Percentiles rank a stretch among this genome's conserved stretches.
Conservation (phyloP, 1,139 yeast genomes). For the Candida frijolesensis region DNA sequence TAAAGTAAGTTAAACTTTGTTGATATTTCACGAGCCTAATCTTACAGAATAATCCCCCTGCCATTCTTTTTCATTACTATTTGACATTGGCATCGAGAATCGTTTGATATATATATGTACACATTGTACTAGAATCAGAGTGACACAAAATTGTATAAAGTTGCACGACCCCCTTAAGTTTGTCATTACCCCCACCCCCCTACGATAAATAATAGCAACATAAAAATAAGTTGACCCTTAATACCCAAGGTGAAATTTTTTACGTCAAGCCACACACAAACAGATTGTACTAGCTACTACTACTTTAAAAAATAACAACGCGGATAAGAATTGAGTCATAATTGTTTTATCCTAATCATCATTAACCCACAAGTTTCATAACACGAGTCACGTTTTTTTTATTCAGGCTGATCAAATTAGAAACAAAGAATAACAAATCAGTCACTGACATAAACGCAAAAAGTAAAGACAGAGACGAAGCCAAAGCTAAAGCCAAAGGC, state of each 20-base stretch:
- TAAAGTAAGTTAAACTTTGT: not conserved
- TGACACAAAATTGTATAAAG: not conserved
- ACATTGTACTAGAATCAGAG: not conserved
- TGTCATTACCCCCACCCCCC: not conserved
- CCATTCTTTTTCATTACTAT: not conserved
- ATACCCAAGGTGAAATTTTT: not conserved
- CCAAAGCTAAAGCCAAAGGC: not conserved
- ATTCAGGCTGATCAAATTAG: too few species aligned
- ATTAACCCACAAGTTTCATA: not conserved
- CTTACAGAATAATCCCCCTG: not conserved
- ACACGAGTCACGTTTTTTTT: slow-evolving; percentile 1
- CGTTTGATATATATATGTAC: too few species aligned
- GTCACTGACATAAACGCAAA: not conserved
- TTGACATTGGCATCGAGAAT: too few species aligned
- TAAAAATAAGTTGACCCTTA: not conserved
- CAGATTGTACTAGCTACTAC: not conserved
- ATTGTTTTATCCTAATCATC: not conserved
- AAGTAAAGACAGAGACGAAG: not conserved
- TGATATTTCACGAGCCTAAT: too few species aligned
- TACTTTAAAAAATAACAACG: too few species aligned
- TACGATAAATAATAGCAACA: not conserved
- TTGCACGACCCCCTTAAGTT: slow-evolving; percentile 2
- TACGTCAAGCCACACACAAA: not conserved
- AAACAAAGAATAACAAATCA: too few species aligned
- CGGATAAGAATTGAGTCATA: too few species aligned